Conservation (phyloP, 495 filamentous ascomycete genomes). For the Penicillium turbatum region DNA sequence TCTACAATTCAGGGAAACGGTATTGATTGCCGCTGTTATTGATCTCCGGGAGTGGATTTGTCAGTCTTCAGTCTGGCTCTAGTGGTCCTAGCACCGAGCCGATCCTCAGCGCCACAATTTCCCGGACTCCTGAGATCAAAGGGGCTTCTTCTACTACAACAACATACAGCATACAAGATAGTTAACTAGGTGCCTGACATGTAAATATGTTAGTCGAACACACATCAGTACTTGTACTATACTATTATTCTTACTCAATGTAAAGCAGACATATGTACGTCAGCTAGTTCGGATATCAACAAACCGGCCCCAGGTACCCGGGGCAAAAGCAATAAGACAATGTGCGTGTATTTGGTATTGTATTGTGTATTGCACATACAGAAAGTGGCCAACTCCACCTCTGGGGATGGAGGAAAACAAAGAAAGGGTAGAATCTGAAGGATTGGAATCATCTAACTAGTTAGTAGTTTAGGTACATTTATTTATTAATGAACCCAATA, state of each 20-base stretch:
- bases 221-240: no score
- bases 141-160: no score
- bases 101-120: constrained; percentile 10
- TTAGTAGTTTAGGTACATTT: no score
- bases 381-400: not conserved
- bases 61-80: constrained; percentile 2
- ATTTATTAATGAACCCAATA: no score
- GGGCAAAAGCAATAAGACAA: not conserved
- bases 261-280: not conserved
- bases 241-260: no score
- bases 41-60: not conserved
- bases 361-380: not conserved
- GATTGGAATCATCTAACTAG: not conserved
- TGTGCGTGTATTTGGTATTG: not conserved
- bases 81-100: constrained; percentile 7
- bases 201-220: no score
- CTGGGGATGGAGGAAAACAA: not conserved
- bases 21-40: not conserved
- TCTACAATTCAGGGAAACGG: not conserved
- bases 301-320: not conserved
- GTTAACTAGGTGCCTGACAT: no score
- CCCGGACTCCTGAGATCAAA: not conserved
- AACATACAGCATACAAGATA: no score
- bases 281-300: constrained; percentile 2
- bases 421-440: not conserved